Evolutionary conservation across 345 rosid genomes (phyloP).

Genomic region (Limnanthes douglasii): DNA sequence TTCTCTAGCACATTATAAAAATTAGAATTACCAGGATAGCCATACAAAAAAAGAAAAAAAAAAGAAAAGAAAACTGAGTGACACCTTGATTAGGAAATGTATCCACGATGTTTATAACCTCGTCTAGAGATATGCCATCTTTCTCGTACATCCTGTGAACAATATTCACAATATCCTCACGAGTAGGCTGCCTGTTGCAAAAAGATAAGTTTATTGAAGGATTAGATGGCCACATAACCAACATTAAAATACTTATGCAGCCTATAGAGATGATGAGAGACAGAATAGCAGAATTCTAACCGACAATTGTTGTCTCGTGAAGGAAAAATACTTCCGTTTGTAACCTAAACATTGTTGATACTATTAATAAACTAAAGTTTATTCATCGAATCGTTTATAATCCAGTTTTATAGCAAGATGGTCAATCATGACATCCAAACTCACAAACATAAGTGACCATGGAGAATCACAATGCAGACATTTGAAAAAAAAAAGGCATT

Average conservation of each 20-base stretch:
- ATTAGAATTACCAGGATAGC: too few species aligned
- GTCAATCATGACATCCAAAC: neutral
- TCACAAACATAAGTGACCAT: neutral
- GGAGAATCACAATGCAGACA: neutral
- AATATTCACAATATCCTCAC: constrained; percentile 71
- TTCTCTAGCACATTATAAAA: neutral
- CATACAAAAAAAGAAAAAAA: too few species aligned
- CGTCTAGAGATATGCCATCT: constrained; percentile 62
- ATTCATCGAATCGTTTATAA: neutral
- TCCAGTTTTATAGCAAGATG: neutral
- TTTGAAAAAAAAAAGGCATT: neutral
- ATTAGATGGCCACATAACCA: constrained; percentile 2
- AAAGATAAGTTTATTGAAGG: constrained; percentile 7
- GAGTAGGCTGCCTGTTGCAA: constrained; percentile 77
- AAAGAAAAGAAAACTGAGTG: neutral
- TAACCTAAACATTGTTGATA: too few species aligned
- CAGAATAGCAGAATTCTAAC: neutral
- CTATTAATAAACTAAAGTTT: neutral
- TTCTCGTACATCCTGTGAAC: constrained; percentile 80
- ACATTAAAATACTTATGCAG: neutral
- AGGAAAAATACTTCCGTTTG: too few species aligned
- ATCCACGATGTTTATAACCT: constrained; percentile 50
- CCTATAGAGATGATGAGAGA: neutral
- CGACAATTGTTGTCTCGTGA: neutral
- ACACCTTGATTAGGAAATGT: constrained; percentile 88